phyloP scores from a whole-genome alignment of 257 asterid genomes.

The Solanum appendiculatum region DNA sequence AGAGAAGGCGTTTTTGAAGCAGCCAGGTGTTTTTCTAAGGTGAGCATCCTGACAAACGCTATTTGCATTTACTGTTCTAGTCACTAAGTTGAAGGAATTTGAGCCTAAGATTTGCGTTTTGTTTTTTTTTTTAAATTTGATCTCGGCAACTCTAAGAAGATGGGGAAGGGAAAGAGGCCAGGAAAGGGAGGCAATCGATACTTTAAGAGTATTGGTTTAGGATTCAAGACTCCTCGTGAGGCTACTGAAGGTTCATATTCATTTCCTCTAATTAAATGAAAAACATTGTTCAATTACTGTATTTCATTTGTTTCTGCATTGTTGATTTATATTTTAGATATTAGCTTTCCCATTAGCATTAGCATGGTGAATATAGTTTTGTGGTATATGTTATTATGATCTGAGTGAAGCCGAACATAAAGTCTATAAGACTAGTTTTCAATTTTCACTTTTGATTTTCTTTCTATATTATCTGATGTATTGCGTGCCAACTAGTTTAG shows the following conservation, averaged over 20 bases:
- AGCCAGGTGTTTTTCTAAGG: conserved; percentile 8
- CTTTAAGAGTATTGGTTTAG: conserved; percentile 36
- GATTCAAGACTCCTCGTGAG: conserved; percentile 37
- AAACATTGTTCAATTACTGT: neutral
- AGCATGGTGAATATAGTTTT: no score
- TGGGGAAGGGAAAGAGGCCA: conserved; percentile 38
- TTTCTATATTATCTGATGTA: no score
- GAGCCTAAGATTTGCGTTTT: neutral
- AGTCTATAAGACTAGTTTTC: no score
- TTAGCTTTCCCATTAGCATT: no score
- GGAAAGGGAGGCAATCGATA: conserved; percentile 39
- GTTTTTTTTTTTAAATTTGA: neutral
- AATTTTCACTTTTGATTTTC: no score
- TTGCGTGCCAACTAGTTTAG: no score
- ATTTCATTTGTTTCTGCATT: neutral
- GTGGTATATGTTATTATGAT: neutral
- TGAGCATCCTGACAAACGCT: neutral
- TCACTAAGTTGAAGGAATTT: neutral
- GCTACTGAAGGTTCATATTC: conserved; percentile 23
- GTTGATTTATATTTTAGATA: no score
- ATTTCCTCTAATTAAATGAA: neutral
- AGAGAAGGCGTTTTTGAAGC: conserved; percentile 13
- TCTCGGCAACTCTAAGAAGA: conserved; percentile 28
- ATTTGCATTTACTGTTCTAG: neutral
- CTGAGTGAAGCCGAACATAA: no score